These are phyloP conservation scores for Xylaria sp. DNA, from an alignment of 2,329 filamentous ascomycete genomes.

Conservation along the genomic window DNA sequence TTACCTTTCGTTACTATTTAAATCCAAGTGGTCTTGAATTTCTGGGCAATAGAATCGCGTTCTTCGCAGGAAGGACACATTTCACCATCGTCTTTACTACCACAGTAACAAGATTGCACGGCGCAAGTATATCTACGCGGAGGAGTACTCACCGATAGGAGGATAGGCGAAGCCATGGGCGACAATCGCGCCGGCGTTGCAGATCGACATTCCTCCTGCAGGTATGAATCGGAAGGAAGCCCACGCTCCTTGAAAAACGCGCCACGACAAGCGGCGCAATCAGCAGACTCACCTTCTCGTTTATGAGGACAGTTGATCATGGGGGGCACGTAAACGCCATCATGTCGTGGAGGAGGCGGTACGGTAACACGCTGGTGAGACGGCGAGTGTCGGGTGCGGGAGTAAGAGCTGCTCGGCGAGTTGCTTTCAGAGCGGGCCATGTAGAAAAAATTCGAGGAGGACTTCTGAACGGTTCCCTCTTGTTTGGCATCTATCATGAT, in stretches of 20 bases:
- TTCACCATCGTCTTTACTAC: neutral
- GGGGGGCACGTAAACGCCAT: slow-evolving; percentile 10
- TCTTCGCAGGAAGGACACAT: slow-evolving; percentile 10
- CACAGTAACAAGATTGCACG: slow-evolving; percentile 23
- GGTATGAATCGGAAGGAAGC: slow-evolving; percentile 12
- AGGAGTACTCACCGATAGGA: slow-evolving; percentile 17
- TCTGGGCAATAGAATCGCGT: neutral
- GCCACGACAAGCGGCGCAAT: slow-evolving; percentile 3
- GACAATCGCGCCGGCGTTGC: neutral
- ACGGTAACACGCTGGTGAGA: slow-evolving; percentile 6
- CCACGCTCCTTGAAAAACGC: slow-evolving; percentile 17
- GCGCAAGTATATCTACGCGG: slow-evolving; percentile 17
- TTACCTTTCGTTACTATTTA: neutral
- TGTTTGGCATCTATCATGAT: neutral
- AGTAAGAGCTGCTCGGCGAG: slow-evolving; percentile 7
- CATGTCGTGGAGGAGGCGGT: slow-evolving; percentile 11
- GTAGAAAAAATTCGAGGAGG: slow-evolving; percentile 7
- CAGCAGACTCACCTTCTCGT: neutral
- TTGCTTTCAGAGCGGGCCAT: neutral
- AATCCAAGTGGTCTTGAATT: slow-evolving; percentile 6
- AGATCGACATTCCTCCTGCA: slow-evolving; percentile 5
- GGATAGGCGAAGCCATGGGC: neutral
- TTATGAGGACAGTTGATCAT: neutral
- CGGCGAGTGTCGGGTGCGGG: slow-evolving; percentile 6
- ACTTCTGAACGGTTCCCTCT: neutral